Base-by-base conservation (phyloP, 495 filamentous ascomycete species). In the Lichenothelia convexa region DNA sequence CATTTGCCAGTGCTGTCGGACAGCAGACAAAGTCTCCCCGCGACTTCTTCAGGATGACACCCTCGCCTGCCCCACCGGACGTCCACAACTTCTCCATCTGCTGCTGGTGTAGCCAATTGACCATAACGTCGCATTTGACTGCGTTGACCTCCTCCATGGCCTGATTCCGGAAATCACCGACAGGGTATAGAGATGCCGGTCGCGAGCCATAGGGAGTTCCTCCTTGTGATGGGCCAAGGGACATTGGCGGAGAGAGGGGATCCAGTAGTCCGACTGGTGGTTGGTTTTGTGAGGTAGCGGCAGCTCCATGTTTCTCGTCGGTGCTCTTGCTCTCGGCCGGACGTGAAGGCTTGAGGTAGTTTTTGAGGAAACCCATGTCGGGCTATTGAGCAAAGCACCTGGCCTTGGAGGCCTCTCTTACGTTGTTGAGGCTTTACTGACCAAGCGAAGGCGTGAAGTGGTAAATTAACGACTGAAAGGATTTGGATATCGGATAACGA, bases 31-130 rank as follows among this genome's bases (percentile, higher is more conserved):
- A 78, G 27, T 51, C 47, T 21, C 61, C 61, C 31, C 59, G 60
- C 3, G 54, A 45, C 42, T 68, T 71, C 54, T 74, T 75, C 36
- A 78, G 45, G 15, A 76, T 59, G 6, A 70, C 67, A 16, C 73
- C 73, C 47, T 79, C 70, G 5, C 62, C 70, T 7, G 61, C 57
- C 15, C 59, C 50, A 13, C 64, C 64, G n/a, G 57, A 58, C 0
- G 63, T 61, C 64, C 74, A 77, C 39, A 71, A 55, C 35, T 56
- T 61, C 44, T 72, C 66, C 38, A 64, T 45, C 41, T 73, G 73
- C 43, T 69, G 62, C 38, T 71, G 63, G 43, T 70, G 63, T n/a
- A 78, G 53, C 59, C 64, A 73, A 36, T 66, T 68, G 42, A 70
- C 67, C 59, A 71, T 67, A 36, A 78, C 63, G 46, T 72, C 65